These are phyloP conservation scores for Polytolypa hystricis DNA, from an alignment of 2,329 filamentous ascomycete species.

Conservation along the genomic window DNA sequence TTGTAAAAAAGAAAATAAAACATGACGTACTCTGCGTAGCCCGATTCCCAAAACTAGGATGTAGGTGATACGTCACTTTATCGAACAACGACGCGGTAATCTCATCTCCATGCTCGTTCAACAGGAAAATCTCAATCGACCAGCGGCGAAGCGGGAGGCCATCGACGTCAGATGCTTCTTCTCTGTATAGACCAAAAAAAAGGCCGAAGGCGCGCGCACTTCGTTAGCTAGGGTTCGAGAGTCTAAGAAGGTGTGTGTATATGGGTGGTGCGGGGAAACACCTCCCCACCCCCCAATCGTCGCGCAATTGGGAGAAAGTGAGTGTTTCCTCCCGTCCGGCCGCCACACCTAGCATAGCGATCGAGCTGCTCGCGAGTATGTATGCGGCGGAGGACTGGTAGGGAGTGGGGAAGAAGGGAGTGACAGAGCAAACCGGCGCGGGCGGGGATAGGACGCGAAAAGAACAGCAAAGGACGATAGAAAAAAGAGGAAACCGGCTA, in stretches of 20 bases:
- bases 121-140: slow-evolving; percentile 73
- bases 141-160: slow-evolving; percentile 89
- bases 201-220: too few relatives aligned
- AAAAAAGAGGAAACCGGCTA: slow-evolving; percentile 8
- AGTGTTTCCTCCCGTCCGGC: not conserved
- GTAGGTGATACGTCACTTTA: slow-evolving; percentile 84
- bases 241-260: not conserved
- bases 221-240: too few relatives aligned
- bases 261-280: not conserved
- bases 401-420: not conserved
- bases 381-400: not conserved
- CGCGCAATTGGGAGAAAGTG: not conserved
- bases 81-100: slow-evolving; percentile 75
- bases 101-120: slow-evolving; percentile 79
- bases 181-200: slow-evolving; percentile 7
- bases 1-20: slow-evolving; percentile 2
- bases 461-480: slow-evolving; percentile 2
- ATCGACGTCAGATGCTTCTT: slow-evolving; percentile 65
- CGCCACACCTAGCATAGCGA: not conserved
- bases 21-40: slow-evolving; percentile 61
- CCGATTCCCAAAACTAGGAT: slow-evolving; percentile 81
- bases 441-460: slow-evolving; percentile 3
- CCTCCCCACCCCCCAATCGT: not conserved
- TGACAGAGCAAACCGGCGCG: slow-evolving; percentile 14
- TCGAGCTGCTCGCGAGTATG: not conserved